Base-by-base conservation (phyloP, 768 basidiomycete species). In the Leccinum olivaceopallidum region DNA sequence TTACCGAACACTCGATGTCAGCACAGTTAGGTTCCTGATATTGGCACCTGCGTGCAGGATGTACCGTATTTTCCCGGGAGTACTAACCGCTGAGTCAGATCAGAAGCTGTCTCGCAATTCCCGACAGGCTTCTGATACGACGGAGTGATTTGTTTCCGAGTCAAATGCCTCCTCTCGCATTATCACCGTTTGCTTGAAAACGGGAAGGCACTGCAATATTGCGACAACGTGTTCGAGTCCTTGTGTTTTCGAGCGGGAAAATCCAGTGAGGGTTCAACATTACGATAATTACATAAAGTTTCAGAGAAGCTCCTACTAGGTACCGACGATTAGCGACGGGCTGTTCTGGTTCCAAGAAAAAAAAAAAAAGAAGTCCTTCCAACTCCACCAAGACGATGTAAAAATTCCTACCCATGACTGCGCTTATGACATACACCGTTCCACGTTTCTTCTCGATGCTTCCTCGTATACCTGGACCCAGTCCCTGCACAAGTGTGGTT, bases 381-480 rank as follows among this genome's bases (percentile, higher is more conserved):
- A 16, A 32, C 10, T 61, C 26, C 22, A 34, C 22, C 28, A 6
- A 47, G 34, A 36, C 26, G 18, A 12, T 12, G 36, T 42, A n/a
- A 51, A 50, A 32, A 16, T 6, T n/a, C 9, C 26, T 36, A n/a
- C 55, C 16, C 12, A 2, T n/a, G 22, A 22, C 52, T 69, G 58
- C 51, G 52, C 28, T 56, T 56, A 30, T 30, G 30, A 30, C 26
- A 26, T 56, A 50, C 68, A 69, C 14, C 30, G 36, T 20, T 55
- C 9, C 10, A 53, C 58, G 34, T 63, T 71, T 39, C 48, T 63
- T 16, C 39, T 42, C 18, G 63, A 61, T 1, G 68, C 66, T 28
- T 68, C 68, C 16, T 71, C 58, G 53, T 70, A 70, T 22, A 69
- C 68, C 57, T 69, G 63, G 28, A 61, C 60, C 68, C 68, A 69